A percentile compares a stretch with the other conserved stretches of the same genome.
phyloP scores from a whole-genome alignment of 208 protist genomes.

The Leishmania guyanensis region DNA sequence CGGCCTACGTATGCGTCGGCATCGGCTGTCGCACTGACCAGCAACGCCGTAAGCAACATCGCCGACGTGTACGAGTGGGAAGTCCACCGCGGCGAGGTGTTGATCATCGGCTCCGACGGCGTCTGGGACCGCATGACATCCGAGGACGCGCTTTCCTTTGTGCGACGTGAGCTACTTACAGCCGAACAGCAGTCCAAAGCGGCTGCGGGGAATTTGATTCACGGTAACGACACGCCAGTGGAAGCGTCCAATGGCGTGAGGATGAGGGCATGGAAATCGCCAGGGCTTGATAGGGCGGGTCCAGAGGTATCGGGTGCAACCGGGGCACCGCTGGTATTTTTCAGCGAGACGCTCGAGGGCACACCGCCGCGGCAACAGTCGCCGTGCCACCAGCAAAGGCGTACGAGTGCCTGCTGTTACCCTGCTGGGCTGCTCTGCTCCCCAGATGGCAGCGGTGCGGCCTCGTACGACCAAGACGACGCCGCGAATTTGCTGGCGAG shows the following conservation, averaged over 20 bases:
- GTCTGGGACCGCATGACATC: constrained; percentile 80
- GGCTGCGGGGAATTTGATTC: not conserved
- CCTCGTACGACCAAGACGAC: not conserved
- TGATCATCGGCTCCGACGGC: constrained; percentile 78
- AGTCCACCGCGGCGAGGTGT: constrained; percentile 64
- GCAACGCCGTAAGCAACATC: constrained; percentile 74
- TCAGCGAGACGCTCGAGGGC: not conserved
- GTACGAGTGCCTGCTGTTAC: not conserved
- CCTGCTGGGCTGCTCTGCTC: constrained; percentile 3
- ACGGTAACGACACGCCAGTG: not conserved
- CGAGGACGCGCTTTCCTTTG: constrained; percentile 59
- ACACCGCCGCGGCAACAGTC: constrained; percentile 13
- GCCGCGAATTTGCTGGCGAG: not conserved
- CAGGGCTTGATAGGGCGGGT: not conserved
- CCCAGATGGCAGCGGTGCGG: constrained; percentile 6
- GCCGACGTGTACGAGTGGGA: constrained; percentile 72
- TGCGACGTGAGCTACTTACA: constrained; percentile 18
- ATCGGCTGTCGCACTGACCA: not conserved
- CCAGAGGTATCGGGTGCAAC: not conserved
- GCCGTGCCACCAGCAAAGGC: not conserved
- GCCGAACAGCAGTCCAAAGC: not conserved
- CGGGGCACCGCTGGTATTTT: not conserved
- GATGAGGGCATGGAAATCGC: not conserved
- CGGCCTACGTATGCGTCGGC: not conserved
- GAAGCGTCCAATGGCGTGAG: not conserved